Base-by-base conservation (phyloP, 2,329 filamentous ascomycete species). In the Trichophyton benhamiae region DNA sequence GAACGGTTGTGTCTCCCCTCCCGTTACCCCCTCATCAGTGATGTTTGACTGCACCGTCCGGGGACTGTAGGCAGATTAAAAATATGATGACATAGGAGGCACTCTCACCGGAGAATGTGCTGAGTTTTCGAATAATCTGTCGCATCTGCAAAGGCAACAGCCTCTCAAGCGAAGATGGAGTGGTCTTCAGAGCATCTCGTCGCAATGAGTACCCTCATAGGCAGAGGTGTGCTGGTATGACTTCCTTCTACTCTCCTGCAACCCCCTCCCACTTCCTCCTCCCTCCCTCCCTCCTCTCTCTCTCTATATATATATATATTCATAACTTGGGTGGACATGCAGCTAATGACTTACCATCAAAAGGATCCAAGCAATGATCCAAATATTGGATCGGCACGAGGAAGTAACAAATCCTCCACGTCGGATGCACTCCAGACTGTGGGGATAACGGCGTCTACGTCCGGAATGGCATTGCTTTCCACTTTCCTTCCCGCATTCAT, bases 401-500 rank as follows among this genome's bases (percentile, higher is more conserved):
- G 73, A 13, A 69, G 74, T 64, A 71, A 72, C n/a, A 71, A 72
- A 11, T 70, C 74, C 6, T 69, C 68, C 1, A 69, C 70, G 2
- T 68, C 70, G 11, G 69, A 74, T 22, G 63, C 70, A 3, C 66
- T 71, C 13, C 65, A 67, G 33, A 64, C 63, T 6, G 63, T 76
- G 25, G 73, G 69, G 1, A 68, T 70, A 7, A 60, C 62, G 22
- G 67, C 62, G 6, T 77, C 80, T 27, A 81, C 78, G n/a, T 83
- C 81, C 2, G 69, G 78, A 33, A 80, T 77, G 3, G 72, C 73
- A 0, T 69, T 81, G 60, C 60, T 80, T 20, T 77, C 76, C 25
- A 81, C 79, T n/a, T 70, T 81, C 15, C 68, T 78, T 6, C 79
- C 79, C 1, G 72, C 76, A 3, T 66, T 78, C 59, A 61, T 79